Evolutionary conservation across 2,329 filamentous ascomycete species (phyloP).

Genomic region (Phyllosticta citrichinensis): DNA sequence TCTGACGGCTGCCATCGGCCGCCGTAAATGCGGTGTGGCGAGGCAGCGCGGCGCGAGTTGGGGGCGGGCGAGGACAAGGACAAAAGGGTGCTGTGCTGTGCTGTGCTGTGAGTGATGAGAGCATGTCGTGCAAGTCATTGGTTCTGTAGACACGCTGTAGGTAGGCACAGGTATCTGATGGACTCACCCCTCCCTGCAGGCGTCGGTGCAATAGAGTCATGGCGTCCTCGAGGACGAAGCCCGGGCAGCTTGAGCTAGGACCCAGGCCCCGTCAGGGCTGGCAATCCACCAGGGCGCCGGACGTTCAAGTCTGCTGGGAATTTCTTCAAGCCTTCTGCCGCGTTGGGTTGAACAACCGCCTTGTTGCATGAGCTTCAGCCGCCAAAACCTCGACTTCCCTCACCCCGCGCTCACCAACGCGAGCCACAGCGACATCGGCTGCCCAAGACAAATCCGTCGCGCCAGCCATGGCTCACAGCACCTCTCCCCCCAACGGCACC

Average conservation of each 20-base stretch:
- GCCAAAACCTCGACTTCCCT: conserved; percentile 3
- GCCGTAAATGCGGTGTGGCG: background rate
- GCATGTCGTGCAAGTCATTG: background rate
- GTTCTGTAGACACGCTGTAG: too few species aligned
- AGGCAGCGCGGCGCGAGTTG: background rate
- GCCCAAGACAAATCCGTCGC: background rate
- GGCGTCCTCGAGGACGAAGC: background rate
- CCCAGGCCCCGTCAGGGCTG: too few species aligned
- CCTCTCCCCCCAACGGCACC: conserved; percentile 9
- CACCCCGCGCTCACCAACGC: conserved; percentile 2
- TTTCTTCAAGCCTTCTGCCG: background rate
- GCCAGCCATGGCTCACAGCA: conserved; percentile 8
- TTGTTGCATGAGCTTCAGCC: background rate
- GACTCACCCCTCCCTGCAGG: too few species aligned
- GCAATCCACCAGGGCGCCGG: background rate
- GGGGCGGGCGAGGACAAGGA: background rate
- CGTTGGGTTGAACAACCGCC: background rate
- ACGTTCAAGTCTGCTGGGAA: background rate
- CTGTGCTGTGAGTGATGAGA: background rate
- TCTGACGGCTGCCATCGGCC: background rate
- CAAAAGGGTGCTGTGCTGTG: too few species aligned
- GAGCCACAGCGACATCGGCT: conserved; percentile 1
- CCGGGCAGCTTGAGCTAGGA: background rate
- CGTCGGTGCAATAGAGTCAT: background rate
- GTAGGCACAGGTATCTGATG: too few species aligned